Base-by-base conservation (phyloP, 129 eudicot species). In the Logfia minima region DNA sequence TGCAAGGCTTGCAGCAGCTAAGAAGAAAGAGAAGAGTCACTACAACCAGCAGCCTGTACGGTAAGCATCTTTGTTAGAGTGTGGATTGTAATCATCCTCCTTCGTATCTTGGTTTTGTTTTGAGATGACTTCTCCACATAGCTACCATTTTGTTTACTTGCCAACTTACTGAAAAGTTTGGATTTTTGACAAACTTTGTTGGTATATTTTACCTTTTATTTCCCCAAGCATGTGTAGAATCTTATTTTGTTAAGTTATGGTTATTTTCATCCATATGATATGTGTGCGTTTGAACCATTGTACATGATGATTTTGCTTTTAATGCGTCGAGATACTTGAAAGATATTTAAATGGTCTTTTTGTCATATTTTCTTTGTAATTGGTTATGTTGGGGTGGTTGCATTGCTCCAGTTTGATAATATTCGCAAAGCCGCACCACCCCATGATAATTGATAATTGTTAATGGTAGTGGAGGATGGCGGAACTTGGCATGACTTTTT, bases 1-100 rank as follows among this genome's bases (percentile, higher is more conserved):
- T 71, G 97, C 97, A 34, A 85, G 61, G 67, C 88, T 93, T 39
- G 98, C 98, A 35, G 92, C 98, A 31, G 92, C 98, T 19, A 90
- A 90, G 90, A 93, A 93, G 84, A 93, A 93, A 82, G 97, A 93
- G 90, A 90, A 93, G 95, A 93, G 79, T 70, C 96, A 93, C 86
- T 93, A 93, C 88, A 93, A 93, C 83, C 98, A 93, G 86, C 98
- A 93, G 82, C 98, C 98, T 3, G 88, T 84, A 41, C 80, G 97
- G 85, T 93, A 87, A 88, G 80, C 55, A 17, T 23, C 55, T 24
- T 59, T 37, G 2, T 11, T 64, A 48, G 21, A 22, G 26, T 59
- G 80, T 77, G 70, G 52, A 77, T 82, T 68, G 91, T 84, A 84
- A 87, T 81, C 82, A 87, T 82, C 79, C 60, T 79, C 80, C n/a